phyloP scores from a whole-genome alignment of 2,329 filamentous ascomycete genomes.

The Setomelanomma holmii region DNA sequence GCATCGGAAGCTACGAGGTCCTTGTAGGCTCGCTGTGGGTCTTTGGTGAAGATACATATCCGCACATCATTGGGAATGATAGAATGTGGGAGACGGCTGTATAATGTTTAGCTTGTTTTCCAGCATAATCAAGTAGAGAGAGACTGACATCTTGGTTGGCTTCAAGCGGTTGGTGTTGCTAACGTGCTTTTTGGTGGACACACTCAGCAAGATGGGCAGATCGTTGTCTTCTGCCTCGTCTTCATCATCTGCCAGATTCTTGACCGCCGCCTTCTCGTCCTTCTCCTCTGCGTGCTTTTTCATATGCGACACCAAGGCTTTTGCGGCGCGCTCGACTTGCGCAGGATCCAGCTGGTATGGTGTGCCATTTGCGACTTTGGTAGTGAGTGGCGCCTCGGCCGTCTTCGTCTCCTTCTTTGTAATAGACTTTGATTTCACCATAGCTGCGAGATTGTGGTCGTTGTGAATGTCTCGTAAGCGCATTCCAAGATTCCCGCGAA shows the following conservation, averaged over 20 bases:
- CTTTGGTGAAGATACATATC: constrained; percentile 86
- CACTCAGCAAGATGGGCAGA: constrained; percentile 65
- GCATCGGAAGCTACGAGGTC: constrained; percentile 78
- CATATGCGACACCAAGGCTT: constrained; percentile 65
- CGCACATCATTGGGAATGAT: constrained; percentile 71
- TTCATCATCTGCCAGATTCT: constrained; percentile 59
- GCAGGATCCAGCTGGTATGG: constrained; percentile 54
- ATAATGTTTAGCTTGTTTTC: constrained; percentile 15
- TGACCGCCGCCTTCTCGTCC: constrained; percentile 58
- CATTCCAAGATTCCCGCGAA: constrained; percentile 20
- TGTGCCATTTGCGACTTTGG: constrained; percentile 43
- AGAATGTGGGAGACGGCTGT: constrained; percentile 71
- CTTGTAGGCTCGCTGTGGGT: constrained; percentile 86
- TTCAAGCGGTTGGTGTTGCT: constrained; percentile 79
- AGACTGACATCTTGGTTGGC: constrained; percentile 74
- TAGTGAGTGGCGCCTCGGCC: constrained; percentile 45
- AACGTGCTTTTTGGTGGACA: constrained; percentile 72
- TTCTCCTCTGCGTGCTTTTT: constrained; percentile 58
- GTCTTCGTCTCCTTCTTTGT: constrained; percentile 34
- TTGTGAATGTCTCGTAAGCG: constrained; percentile 7
- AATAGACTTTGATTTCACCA: constrained; percentile 41
- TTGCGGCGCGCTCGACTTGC: constrained; percentile 66
- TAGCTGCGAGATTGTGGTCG: constrained; percentile 25
- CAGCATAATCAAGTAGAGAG: background rate
- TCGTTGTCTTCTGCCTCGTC: constrained; percentile 57